A percentile compares a stretch with the other conserved stretches of the same genome.
Evolutionary conservation across 2,329 filamentous ascomycete species (phyloP).

Genomic region (Elsinoe australis): DNA sequence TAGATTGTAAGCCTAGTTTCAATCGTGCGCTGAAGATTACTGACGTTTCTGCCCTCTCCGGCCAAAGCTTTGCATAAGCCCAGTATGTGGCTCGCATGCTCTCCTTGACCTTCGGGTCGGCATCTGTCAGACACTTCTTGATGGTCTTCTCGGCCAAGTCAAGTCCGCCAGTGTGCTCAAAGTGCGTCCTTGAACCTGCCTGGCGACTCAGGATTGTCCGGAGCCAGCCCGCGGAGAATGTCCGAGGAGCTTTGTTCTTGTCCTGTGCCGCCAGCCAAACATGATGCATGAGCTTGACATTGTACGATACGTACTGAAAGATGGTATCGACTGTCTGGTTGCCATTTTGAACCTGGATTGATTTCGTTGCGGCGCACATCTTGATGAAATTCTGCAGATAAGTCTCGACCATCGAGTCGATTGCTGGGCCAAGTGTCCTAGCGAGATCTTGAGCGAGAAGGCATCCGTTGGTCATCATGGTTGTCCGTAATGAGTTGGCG

Average conservation of each 20-base stretch:
- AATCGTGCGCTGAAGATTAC: slow-evolving; percentile 30
- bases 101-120: slow-evolving; percentile 85
- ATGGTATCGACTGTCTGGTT: slow-evolving; percentile 75
- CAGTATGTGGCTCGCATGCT: slow-evolving; percentile 80
- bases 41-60: slow-evolving; percentile 64
- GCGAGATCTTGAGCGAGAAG: slow-evolving; percentile 78
- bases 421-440: slow-evolving; percentile 62
- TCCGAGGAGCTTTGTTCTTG: slow-evolving; percentile 83
- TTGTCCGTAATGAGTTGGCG: slow-evolving; percentile 75
- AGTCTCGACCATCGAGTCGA: slow-evolving; percentile 85
- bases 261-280: slow-evolving; percentile 75
- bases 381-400: slow-evolving; percentile 85
- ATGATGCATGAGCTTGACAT: slow-evolving; percentile 73
- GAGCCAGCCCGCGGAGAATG: slow-evolving; percentile 73
- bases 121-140: slow-evolving; percentile 78
- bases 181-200: slow-evolving; percentile 64
- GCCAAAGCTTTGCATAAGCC: slow-evolving; percentile 72
- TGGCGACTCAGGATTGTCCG: slow-evolving; percentile 74
- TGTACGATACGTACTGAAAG: slow-evolving; percentile 72
- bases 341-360: slow-evolving; percentile 78
- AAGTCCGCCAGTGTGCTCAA: slow-evolving; percentile 78
- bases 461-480: slow-evolving; percentile 80
- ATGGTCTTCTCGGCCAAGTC: slow-evolving; percentile 82
- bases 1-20: slow-evolving; percentile 22
- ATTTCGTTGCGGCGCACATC: slow-evolving; percentile 81